Evolutionary conservation across 495 filamentous ascomycete species (phyloP), one percentile per base, ranked within the genome.

Genomic region (Aspergillus diversus): DNA sequence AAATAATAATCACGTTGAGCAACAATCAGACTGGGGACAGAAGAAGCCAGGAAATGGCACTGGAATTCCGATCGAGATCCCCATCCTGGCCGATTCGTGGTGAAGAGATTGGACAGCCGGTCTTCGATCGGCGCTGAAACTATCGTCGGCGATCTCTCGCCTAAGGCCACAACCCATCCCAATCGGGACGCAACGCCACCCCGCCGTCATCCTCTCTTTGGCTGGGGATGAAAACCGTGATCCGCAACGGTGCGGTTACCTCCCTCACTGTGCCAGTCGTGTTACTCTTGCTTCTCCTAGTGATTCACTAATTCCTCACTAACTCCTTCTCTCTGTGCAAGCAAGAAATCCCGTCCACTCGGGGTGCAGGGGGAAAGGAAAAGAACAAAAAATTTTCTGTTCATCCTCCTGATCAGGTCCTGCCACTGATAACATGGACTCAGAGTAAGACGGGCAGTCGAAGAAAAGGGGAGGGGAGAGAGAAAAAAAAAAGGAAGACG

Each of bases 71-170:
- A 55, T 33, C 52, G 52, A 55, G 52, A 43, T 4, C 11, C 39
- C 39, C 8, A 43, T 43, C 39, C 39, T 15, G n/a, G 39, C 12
- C 39, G 5, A 43, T 43, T 43, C 39, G 7, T 13, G 39, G n/a
- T 43, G 47, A 27, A 49, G 47, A 49, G 47, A 27, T 34, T 53
- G 50, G 32, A 50, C 3, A 9, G 15, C 16, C 16, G 47, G 5
- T 2, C 21, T 53, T 54, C 27, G 33, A 57, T 33, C 49, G 59
- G 55, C 21, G 48, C 35, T 33, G 31, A 48, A 61, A 58, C 53
- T 61, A 58, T 61, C 43, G 58, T 49, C 35, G 52, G 57, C 48
- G 65, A 64, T 67, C 55, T 12, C 32, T 33, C 7, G 59, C 59
- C 63, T 60, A 53, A 63, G 63, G 63, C 60, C 37, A 27, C 27